These are phyloP conservation scores for Trypanosoma grayi DNA, from an alignment of 208 protist genomes.

Conservation along the genomic window DNA sequence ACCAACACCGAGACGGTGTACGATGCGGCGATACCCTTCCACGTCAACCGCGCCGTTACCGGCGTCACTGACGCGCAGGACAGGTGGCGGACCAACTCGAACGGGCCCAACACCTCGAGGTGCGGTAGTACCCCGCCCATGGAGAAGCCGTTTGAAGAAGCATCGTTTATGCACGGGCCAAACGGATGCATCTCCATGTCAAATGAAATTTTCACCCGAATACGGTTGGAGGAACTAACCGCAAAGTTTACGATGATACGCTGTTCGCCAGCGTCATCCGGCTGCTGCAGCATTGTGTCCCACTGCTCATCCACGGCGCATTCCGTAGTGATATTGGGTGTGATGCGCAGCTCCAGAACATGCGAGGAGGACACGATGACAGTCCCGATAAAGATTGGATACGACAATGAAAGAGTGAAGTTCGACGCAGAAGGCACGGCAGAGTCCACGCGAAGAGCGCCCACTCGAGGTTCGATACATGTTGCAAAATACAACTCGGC, in stretches of 20 bases:
- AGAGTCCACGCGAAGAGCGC: neutral
- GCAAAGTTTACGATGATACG: neutral
- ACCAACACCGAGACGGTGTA: neutral
- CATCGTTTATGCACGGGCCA: too few species aligned
- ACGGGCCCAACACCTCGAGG: constrained; percentile 1
- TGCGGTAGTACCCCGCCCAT: neutral
- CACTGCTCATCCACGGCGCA: neutral
- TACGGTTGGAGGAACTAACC: neutral
- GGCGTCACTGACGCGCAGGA: neutral
- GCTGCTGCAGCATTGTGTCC: neutral
- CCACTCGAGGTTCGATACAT: constrained; percentile 1
- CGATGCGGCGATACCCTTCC: neutral
- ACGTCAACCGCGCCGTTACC: neutral
- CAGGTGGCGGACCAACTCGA: neutral
- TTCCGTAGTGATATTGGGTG: constrained; percentile 2
- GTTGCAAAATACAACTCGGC: constrained; percentile 20
- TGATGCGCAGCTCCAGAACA: constrained; percentile 1
- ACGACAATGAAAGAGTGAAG: neutral
- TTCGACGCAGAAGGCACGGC: constrained; percentile 1
- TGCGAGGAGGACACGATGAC: neutral
- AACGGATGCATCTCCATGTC: constrained; percentile 11
- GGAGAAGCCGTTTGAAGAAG: neutral
- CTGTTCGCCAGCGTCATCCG: neutral
- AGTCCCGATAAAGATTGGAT: constrained; percentile 7
- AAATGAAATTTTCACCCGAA: constrained; percentile 10